These are phyloP conservation scores for Ophioceras dolichostomum DNA, from an alignment of 2,329 filamentous ascomycete genomes.

Conservation along the genomic window DNA sequence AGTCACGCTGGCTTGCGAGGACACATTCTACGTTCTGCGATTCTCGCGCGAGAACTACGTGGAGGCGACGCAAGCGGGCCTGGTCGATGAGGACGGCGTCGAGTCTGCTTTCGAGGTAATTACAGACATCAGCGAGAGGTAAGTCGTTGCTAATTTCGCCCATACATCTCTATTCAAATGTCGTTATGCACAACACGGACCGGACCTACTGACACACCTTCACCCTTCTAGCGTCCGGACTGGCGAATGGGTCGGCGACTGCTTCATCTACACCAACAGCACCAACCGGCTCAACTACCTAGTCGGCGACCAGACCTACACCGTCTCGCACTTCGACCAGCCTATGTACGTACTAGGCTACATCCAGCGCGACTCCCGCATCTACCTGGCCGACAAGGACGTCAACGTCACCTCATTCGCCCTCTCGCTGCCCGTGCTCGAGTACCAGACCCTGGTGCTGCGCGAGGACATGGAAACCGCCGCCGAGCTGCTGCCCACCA, in stretches of 20 bases:
- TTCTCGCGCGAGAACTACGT: slow-evolving; percentile 85
- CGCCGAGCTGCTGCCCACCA: slow-evolving; percentile 68
- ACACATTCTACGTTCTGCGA: slow-evolving; percentile 86
- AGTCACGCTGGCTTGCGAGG: slow-evolving; percentile 84
- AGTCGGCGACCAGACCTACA: slow-evolving; percentile 95
- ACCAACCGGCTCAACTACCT: slow-evolving; percentile 97
- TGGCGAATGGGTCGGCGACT: slow-evolving; percentile 96
- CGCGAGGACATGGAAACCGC: slow-evolving; percentile 89
- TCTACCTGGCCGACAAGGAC: slow-evolving; percentile 95
- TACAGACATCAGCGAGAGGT: slow-evolving; percentile 87
- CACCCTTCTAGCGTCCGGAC: slow-evolving; percentile 57
- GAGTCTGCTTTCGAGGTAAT: slow-evolving; percentile 94
- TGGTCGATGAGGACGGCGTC: slow-evolving; percentile 82
- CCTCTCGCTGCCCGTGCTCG: slow-evolving; percentile 82
- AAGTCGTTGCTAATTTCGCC: slow-evolving; percentile 19
- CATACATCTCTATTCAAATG: fast-evolving
- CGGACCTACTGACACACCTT: slow-evolving; percentile 12
- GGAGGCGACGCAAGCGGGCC: slow-evolving; percentile 67
- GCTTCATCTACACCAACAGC: slow-evolving; percentile 96
- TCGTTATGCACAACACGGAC: background rate
- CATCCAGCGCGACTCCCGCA: slow-evolving; percentile 84
- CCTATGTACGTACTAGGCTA: slow-evolving; percentile 93
- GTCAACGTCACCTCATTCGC: slow-evolving; percentile 82
- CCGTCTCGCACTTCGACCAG: slow-evolving; percentile 91
- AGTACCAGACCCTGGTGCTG: slow-evolving; percentile 93